Conservation (phyloP, 129 eudicot species). For the Tanacetum coccineum region DNA sequence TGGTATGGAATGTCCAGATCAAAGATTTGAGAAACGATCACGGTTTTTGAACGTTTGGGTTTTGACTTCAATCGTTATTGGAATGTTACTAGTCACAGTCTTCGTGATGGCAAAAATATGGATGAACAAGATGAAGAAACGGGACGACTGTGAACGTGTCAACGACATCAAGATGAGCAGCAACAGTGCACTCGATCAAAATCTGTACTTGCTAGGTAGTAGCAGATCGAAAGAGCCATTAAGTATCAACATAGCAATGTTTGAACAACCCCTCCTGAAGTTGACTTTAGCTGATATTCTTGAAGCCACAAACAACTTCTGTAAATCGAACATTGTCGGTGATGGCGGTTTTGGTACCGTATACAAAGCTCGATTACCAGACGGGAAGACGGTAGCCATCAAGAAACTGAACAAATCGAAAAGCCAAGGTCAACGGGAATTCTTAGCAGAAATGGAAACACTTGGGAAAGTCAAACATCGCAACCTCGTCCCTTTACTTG, state of each 20-base stretch:
- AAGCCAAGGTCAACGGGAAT: slow-evolving; percentile 64
- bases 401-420: slow-evolving; percentile 63
- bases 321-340: slow-evolving; percentile 60
- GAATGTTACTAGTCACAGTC: slow-evolving; percentile 26
- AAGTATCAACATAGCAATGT: slow-evolving; percentile 73
- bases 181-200: slow-evolving; percentile 43
- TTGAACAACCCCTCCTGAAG: slow-evolving; percentile 68
- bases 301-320: slow-evolving; percentile 65
- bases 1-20: slow-evolving; percentile 43
- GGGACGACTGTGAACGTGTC: slow-evolving; percentile 19
- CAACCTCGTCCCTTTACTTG: slow-evolving; percentile 65
- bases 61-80: slow-evolving; percentile 30
- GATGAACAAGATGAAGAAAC: slow-evolving; percentile 29
- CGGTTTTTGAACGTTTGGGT: slow-evolving; percentile 37
- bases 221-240: slow-evolving; percentile 73
- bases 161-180: slow-evolving; percentile 41
- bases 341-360: slow-evolving; percentile 83
- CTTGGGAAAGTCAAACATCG: slow-evolving; percentile 67
- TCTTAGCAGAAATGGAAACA: slow-evolving; percentile 75
- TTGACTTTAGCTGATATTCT: slow-evolving; percentile 55
- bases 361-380: slow-evolving; percentile 58
- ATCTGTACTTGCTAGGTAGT: slow-evolving; percentile 53
- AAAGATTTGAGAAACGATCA: slow-evolving; percentile 32
- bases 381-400: slow-evolving; percentile 53
- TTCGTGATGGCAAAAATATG: slow-evolving; percentile 35